Conservation (phyloP, 2,329 filamentous ascomycete genomes). For the Arthroderma sp. region DNA sequence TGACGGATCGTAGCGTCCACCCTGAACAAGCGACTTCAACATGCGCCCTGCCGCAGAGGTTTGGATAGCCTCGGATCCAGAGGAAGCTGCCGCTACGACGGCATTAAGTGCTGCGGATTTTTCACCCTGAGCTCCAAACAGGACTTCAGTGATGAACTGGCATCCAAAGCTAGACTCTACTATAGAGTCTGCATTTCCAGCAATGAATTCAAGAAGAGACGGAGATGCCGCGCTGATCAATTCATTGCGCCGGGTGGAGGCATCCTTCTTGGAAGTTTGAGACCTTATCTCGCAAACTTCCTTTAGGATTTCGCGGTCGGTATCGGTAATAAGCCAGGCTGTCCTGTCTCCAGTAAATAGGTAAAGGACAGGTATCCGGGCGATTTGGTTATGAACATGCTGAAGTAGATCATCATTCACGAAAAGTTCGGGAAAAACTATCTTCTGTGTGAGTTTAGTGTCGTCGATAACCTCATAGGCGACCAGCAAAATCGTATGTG, state of each 20-base stretch:
- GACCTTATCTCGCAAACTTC: conserved; percentile 69
- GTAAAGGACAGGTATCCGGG: conserved; percentile 59
- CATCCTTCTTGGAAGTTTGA: conserved; percentile 85
- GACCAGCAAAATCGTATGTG: conserved; percentile 67
- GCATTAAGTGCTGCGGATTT: conserved; percentile 63
- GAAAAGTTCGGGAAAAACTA: conserved; percentile 75
- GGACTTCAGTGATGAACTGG: conserved; percentile 70
- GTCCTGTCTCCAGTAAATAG: conserved; percentile 54
- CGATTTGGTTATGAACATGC: conserved; percentile 33
- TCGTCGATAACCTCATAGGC: conserved; percentile 90
- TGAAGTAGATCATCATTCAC: conserved; percentile 45
- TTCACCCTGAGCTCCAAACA: conserved; percentile 63
- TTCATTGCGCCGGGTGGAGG: conserved; percentile 60
- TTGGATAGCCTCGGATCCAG: conserved; percentile 40
- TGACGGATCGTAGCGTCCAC: conserved; percentile 69
- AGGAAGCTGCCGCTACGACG: conserved; percentile 37
- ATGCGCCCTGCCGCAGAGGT: conserved; percentile 61
- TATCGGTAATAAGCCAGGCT: conserved; percentile 50
- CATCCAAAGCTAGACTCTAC: conserved; percentile 67
- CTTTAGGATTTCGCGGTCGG: conserved; percentile 56
- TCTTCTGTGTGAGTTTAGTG: conserved; percentile 74
- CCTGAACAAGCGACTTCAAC: conserved; percentile 81
- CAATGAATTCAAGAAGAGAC: conserved; percentile 60
- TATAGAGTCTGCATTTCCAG: conserved; percentile 53
- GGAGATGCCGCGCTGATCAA: conserved; percentile 62